These are phyloP conservation scores for Trichomonascaceae sp. DNA, from an alignment of 1,139 yeast genomes.

Conservation along the genomic window DNA sequence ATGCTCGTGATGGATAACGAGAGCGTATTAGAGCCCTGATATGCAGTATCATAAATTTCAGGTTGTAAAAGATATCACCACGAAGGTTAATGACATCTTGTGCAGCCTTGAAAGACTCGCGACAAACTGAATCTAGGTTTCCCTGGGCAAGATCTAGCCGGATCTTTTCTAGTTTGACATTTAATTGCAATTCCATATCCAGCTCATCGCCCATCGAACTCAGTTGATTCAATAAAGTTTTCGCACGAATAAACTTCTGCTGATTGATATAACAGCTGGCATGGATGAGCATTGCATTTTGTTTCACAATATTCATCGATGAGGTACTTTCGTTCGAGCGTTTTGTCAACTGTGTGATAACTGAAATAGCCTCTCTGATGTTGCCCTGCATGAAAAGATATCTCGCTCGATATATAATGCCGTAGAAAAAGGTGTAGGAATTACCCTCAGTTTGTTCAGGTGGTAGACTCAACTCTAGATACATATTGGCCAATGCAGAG, in stretches of 20 bases:
- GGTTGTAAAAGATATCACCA: slow-evolving; percentile 21
- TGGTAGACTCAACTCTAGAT: slow-evolving; percentile 15
- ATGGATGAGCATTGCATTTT: slow-evolving; percentile 17
- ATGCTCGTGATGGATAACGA: slow-evolving; percentile 21
- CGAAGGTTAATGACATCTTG: slow-evolving; percentile 13
- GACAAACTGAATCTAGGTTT: slow-evolving; percentile 16
- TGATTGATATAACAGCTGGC: slow-evolving; percentile 16
- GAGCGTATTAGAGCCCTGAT: slow-evolving; percentile 19
- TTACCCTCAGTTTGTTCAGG: slow-evolving; percentile 10
- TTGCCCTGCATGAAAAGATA: slow-evolving; percentile 18
- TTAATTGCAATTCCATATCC: slow-evolving; percentile 12
- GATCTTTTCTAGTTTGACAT: slow-evolving; percentile 15
- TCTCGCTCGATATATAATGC: slow-evolving; percentile 16
- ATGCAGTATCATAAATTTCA: slow-evolving; percentile 21
- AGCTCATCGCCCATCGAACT: slow-evolving; percentile 4
- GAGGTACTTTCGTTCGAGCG: slow-evolving; percentile 14
- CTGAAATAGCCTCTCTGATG: slow-evolving; percentile 13
- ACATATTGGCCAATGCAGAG: slow-evolving; percentile 17
- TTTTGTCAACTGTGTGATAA: slow-evolving; percentile 13
- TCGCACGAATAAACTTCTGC: slow-evolving; percentile 16
- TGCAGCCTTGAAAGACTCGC: slow-evolving; percentile 12
- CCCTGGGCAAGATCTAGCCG: slow-evolving; percentile 18
- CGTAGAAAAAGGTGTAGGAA: slow-evolving; percentile 14
- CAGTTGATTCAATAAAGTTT: slow-evolving; percentile 17
- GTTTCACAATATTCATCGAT: slow-evolving; percentile 23